These are phyloP conservation scores for Corylus americana DNA, from an alignment of 306 rosid genomes.

Conservation along the genomic window DNA sequence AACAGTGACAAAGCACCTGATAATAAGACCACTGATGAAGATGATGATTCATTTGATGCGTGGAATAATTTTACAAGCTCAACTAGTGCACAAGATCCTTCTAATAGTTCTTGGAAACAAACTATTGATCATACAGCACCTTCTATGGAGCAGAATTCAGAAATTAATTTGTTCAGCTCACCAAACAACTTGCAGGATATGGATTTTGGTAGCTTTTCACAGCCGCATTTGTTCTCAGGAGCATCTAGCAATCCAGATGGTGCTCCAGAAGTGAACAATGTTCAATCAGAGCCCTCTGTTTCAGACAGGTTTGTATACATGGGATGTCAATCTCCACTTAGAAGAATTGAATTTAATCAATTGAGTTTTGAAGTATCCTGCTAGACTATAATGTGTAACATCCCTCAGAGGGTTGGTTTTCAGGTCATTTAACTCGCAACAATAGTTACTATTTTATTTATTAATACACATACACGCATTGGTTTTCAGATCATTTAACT, in stretches of 20 bases:
- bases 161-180: conserved; percentile 40
- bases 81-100: conserved; percentile 41
- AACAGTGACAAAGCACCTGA: conserved; percentile 39
- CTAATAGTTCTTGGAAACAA: conserved; percentile 43
- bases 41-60: conserved; percentile 47
- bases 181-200: conserved; percentile 39
- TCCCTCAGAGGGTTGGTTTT: background rate
- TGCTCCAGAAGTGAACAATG: conserved; percentile 34
- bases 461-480: too few relatives aligned
- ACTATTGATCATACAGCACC: conserved; percentile 27
- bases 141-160: conserved; percentile 45
- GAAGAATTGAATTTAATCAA: conserved; percentile 10
- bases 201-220: conserved; percentile 46
- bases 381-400: background rate
- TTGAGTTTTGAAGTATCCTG: conserved; percentile 12
- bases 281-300: conserved; percentile 38
- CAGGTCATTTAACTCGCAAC: background rate
- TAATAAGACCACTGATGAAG: conserved; percentile 30
- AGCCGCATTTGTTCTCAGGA: conserved; percentile 46
- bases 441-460: background rate
- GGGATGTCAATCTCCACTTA: conserved; percentile 21
- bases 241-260: conserved; percentile 38
- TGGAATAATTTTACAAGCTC: conserved; percentile 65
- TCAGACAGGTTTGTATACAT: conserved; percentile 55
- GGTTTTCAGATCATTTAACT: background rate